A percentile compares a stretch with the other conserved stretches of the same genome.
phyloP scores from a whole-genome alignment of 768 basidiomycete species.

The Kwoniella dejecticola region DNA sequence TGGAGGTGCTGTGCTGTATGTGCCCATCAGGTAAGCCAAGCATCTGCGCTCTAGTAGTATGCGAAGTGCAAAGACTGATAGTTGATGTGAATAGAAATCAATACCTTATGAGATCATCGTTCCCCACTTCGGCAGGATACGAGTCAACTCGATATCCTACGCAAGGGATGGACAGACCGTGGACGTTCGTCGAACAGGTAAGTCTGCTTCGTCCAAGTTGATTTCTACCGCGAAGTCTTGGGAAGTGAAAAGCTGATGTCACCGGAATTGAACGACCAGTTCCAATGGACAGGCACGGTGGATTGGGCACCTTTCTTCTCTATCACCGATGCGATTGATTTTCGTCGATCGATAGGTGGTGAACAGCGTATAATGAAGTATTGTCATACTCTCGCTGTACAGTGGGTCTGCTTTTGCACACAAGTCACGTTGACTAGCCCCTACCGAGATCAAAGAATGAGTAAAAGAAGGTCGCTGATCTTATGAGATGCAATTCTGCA shows the following conservation, averaged over 20 bases:
- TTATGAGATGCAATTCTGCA: too few species aligned
- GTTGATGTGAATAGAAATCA: too few species aligned
- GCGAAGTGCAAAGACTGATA: too few species aligned
- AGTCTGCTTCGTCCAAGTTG: slow-evolving; percentile 7
- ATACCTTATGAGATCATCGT: slow-evolving; percentile 38
- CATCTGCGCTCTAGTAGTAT: too few species aligned
- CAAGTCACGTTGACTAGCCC: too few species aligned
- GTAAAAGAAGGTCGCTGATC: too few species aligned
- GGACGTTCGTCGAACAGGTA: slow-evolving; percentile 41
- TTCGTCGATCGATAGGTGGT: slow-evolving; percentile 73
- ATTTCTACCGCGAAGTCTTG: too few species aligned
- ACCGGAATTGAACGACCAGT: slow-evolving; percentile 19
- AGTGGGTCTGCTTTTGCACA: slow-evolving; percentile 38
- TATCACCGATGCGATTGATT: slow-evolving; percentile 64
- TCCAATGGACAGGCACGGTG: slow-evolving; percentile 48
- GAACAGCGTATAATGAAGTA: slow-evolving; percentile 72
- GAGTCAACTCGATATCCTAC: slow-evolving; percentile 44
- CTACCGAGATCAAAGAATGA: neutral
- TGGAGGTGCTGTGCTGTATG: slow-evolving; percentile 70
- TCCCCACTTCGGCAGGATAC: slow-evolving; percentile 48
- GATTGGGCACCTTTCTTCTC: slow-evolving; percentile 50
- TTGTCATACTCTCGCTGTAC: slow-evolving; percentile 68
- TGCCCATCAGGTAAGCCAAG: slow-evolving; percentile 65
- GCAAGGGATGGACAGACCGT: slow-evolving; percentile 18
- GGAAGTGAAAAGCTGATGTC: neutral